phyloP scores from a whole-genome alignment of 169 alveolate species.

The Plasmodium cynomolgi region DNA sequence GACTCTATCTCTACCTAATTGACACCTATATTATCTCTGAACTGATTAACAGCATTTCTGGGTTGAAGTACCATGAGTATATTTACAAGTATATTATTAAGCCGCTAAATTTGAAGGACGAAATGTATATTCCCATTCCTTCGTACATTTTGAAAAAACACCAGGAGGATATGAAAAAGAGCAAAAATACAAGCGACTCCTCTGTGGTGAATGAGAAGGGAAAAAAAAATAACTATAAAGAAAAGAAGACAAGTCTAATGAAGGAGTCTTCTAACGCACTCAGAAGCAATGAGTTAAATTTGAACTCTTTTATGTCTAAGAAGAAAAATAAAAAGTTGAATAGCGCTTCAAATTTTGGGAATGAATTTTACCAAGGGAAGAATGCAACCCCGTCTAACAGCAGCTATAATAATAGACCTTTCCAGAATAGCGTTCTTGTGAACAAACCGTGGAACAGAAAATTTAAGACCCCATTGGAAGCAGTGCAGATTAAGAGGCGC shows the following conservation, averaged over 20 bases:
- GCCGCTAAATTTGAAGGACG: slow-evolving; percentile 51
- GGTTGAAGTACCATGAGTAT: slow-evolving; percentile 46
- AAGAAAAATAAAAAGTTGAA: slow-evolving; percentile 17
- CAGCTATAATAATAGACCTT: neutral
- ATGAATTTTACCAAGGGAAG: slow-evolving; percentile 9
- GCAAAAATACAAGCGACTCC: neutral
- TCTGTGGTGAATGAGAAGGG: neutral
- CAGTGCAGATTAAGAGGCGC: neutral
- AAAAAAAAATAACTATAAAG: slow-evolving; percentile 14
- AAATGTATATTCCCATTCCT: slow-evolving; percentile 65
- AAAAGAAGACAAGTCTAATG: neutral
- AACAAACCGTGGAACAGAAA: slow-evolving; percentile 1
- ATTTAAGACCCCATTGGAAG: neutral
- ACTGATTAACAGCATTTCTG: slow-evolving; percentile 47
- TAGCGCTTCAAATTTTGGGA: neutral
- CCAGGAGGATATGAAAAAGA: slow-evolving; percentile 12
- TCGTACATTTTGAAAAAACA: slow-evolving; percentile 22
- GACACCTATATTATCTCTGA: slow-evolving; percentile 61
- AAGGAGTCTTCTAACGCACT: neutral
- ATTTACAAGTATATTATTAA: slow-evolving; percentile 56
- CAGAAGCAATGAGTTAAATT: slow-evolving; percentile 4
- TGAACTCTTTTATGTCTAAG: neutral
- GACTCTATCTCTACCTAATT: slow-evolving; percentile 52
- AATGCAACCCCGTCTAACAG: neutral
- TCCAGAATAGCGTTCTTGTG: neutral